Base-by-base conservation (phyloP, 805 yeast species). In the Jamesozyma gamospora region DNA sequence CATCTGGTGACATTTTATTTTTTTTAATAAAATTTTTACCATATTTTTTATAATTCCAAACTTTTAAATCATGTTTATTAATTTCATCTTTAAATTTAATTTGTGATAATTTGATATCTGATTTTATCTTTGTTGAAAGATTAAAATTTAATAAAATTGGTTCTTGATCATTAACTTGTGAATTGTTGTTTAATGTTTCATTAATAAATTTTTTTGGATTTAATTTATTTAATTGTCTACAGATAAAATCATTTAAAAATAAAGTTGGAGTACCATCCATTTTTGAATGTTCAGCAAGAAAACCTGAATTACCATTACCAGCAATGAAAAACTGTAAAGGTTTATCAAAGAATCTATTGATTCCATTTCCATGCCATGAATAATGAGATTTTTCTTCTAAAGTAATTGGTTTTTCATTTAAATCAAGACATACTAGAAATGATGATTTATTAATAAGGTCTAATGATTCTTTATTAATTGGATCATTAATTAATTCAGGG, bases 251-350 rank as follows among this genome's bases (percentile, higher is more conserved):
- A 62, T 90, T 90, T 66, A 90, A 66, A 48, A 86, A 78, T 54
- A 85, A 76, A 25, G 95, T 90, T 56, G 96, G 95, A 9, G 96
- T 85, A 46, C 97, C 98, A 63, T 90, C 98, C 97, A 90, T 90
- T 69, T 77, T 82, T 17, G 96, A 86, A 68, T 90, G 98, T 67
- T 90, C 98, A 46, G 95, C 96, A 56, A 87, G 65, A 67, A 88
- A 90, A 1, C 96, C 97, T 7, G 96, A 84, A 46, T 77, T 71
- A 43, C 92, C 95, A 62, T 86, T 87, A 46, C 75, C 79, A 43
- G 82, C 68, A 40, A 90, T 77, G 50, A 87, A 73, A 60, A 85
- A 79, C 67, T 90, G 92, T 44, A 83, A 67, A 4, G 96, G 90
- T 69, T 90, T 90, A 69, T 90, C 97, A 61, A 74, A 90, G 69